Conservation (phyloP, 345 rosid genomes). For the Populus tremula region DNA sequence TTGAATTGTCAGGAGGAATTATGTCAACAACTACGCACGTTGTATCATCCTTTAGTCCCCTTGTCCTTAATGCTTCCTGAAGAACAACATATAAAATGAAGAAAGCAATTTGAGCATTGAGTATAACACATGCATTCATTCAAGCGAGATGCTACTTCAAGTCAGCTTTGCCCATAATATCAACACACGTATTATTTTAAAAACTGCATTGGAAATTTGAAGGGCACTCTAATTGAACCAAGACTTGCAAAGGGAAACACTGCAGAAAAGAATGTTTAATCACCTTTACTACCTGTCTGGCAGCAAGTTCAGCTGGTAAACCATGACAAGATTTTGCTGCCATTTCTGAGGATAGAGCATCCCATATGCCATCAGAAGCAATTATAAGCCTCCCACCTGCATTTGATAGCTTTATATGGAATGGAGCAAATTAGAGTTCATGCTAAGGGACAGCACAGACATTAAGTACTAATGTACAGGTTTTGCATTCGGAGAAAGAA, state of each 20-base stretch:
- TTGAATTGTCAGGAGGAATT: conserved; percentile 66
- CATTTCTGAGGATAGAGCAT: conserved; percentile 69
- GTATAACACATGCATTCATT: not conserved
- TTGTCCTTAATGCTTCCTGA: conserved; percentile 76
- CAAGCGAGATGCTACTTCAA: not conserved
- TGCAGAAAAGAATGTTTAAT: conserved; percentile 7
- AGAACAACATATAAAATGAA: conserved; percentile 12
- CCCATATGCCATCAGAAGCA: conserved; percentile 97
- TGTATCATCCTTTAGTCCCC: conserved; percentile 90
- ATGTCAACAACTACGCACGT: conserved; percentile 88
- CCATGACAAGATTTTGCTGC: conserved; percentile 78
- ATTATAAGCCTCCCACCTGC: conserved; percentile 88
- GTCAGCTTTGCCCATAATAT: not conserved
- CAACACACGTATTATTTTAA: not conserved
- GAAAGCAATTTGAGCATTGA: not conserved
- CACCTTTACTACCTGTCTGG: conserved; percentile 89
- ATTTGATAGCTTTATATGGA: conserved; percentile 54
- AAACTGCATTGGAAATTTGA: not conserved
- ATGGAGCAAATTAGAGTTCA: conserved; percentile 17
- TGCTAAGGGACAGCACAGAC: not conserved
- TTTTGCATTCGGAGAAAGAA: not conserved
- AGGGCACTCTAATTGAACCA: conserved; percentile 1
- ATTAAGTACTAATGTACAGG: conserved; percentile 4
- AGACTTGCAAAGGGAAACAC: not conserved
- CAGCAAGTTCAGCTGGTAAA: conserved; percentile 84